Conservation (phyloP, 2,329 filamentous ascomycete genomes). For the Colletotrichum liriopes region DNA sequence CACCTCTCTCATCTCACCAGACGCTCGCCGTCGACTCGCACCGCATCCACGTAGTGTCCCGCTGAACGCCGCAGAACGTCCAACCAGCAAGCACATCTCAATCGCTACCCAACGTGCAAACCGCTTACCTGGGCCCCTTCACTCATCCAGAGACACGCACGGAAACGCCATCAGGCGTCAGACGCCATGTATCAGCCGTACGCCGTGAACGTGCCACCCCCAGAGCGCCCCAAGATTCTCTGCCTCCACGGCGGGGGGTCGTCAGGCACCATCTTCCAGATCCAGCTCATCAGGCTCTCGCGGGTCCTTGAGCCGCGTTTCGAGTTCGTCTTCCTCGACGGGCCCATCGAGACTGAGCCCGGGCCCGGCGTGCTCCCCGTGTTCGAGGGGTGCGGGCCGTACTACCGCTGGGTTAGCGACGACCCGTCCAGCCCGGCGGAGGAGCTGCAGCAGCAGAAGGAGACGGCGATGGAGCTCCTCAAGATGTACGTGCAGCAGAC, state of each 20-base stretch:
- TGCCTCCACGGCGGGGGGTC: slow-evolving; percentile 41
- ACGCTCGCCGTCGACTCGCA: not conserved
- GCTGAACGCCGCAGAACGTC: not conserved
- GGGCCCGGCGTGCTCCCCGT: slow-evolving; percentile 37
- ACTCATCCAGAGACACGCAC: not conserved
- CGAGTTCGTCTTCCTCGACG: slow-evolving; percentile 34
- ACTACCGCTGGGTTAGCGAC: slow-evolving; percentile 38
- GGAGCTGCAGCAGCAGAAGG: slow-evolving; percentile 33
- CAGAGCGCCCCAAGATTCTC: slow-evolving; percentile 28
- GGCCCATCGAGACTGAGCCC: slow-evolving; percentile 28
- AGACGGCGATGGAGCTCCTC: slow-evolving; percentile 23
- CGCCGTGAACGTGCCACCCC: slow-evolving; percentile 13
- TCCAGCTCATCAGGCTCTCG: slow-evolving; percentile 35
- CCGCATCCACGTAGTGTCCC: not conserved
- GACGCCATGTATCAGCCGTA: slow-evolving; percentile 17
- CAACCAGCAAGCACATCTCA: not conserved
- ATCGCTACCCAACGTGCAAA: not conserved
- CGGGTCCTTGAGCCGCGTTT: slow-evolving; percentile 27
- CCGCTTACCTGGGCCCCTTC: not conserved
- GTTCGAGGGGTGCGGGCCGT: slow-evolving; percentile 37
- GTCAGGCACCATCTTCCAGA: slow-evolving; percentile 31
- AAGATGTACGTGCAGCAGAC: slow-evolving; percentile 36
- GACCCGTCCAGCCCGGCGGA: slow-evolving; percentile 29
- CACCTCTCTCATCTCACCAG: not conserved
- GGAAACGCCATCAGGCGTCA: not conserved